These are phyloP conservation scores for Magnaporthiopsis rhizophila DNA, from an alignment of 2,329 filamentous ascomycete genomes.

Conservation along the genomic window DNA sequence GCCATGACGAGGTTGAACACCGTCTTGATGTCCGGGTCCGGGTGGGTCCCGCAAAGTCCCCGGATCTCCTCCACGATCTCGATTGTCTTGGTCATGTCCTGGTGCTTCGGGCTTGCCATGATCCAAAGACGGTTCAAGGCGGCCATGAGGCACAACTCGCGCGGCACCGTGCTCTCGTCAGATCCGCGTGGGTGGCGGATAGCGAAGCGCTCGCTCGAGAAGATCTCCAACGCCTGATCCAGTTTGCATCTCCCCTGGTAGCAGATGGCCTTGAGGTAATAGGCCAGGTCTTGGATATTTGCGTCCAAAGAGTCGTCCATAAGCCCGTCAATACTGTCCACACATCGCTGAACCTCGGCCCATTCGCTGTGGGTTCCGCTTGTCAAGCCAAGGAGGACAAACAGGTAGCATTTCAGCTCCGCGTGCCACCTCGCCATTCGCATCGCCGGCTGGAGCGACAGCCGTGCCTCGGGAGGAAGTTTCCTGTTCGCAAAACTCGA, in stretches of 20 bases:
- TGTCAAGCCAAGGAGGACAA: conserved; percentile 63
- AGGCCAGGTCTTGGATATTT: conserved; percentile 45
- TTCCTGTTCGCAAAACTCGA: background rate
- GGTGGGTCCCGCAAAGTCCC: conserved; percentile 58
- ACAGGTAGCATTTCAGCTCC: conserved; percentile 59
- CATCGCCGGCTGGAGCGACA: conserved; percentile 46
- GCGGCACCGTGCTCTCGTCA: conserved; percentile 1
- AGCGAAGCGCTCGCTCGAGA: conserved; percentile 52
- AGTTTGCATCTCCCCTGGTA: conserved; percentile 71
- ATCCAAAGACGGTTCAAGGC: conserved; percentile 65
- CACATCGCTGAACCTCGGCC: conserved; percentile 50
- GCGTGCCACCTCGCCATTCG: conserved; percentile 55
- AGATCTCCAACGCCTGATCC: conserved; percentile 57
- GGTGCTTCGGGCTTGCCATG: conserved; percentile 53
- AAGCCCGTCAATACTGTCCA: conserved; percentile 44
- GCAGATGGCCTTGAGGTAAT: conserved; percentile 70
- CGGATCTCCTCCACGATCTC: conserved; percentile 58
- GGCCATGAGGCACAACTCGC: conserved; percentile 57
- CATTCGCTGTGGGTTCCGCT: conserved; percentile 65
- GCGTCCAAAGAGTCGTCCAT: conserved; percentile 31
- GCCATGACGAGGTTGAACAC: conserved; percentile 72
- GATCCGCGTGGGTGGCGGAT: conserved; percentile 24
- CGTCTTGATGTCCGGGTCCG: conserved; percentile 66
- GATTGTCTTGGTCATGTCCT: conserved; percentile 49
- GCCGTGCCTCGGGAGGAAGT: conserved; percentile 26